Base-by-base conservation (phyloP, 257 asterid species). In the Anisodus acutangulus region DNA sequence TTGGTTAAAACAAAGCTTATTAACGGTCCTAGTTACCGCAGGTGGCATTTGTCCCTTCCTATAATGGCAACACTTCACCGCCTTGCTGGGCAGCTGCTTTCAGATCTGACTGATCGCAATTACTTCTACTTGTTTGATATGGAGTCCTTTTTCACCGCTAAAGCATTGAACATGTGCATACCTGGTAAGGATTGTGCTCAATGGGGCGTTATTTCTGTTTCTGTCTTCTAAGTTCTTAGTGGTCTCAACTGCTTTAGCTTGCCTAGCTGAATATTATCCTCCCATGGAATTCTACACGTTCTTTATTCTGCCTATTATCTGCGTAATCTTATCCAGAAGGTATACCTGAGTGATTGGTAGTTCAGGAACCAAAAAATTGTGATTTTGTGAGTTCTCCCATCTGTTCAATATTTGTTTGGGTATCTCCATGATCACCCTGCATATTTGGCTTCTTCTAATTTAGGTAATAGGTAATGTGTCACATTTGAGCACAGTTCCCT, bases 1-100 rank as follows among this genome's bases (percentile, higher is more conserved):
- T 92, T 97, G 62, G 99, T 97, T 83, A 95, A 93, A 84, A 97
- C 99, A 12, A 97, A 93, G 88, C 99, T 97, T 83, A 97, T 97
- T 31, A 97, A 97, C 81, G 99, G 99, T 41, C 98, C 99, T 63
- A 97, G 99, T 87, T 97, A 97, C 85, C 92, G 98, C 81, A 97
- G 93, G 88, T 97, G 99, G 99, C 98, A 97, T 86, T 92, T 97
- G 63, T 97, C 99, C 3, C 98, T 95, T 79, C 99, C 99, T 3
- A 97, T 97, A 43, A 97, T 95, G 99, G 99, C 98, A 1, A 95
- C 99, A 0, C 97, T 97, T 71, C 98, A 97, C 83, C 97, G 99
- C 15, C 97, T 97, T 83, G 95, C 99, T 83, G 99, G 99, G 59
- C 99, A 97, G 91, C 90, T 97, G 85, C 98, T 97, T 4, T 95